phyloP scores from a whole-genome alignment of 148 eudicot genomes.

The Vaccinium corymbosum region DNA sequence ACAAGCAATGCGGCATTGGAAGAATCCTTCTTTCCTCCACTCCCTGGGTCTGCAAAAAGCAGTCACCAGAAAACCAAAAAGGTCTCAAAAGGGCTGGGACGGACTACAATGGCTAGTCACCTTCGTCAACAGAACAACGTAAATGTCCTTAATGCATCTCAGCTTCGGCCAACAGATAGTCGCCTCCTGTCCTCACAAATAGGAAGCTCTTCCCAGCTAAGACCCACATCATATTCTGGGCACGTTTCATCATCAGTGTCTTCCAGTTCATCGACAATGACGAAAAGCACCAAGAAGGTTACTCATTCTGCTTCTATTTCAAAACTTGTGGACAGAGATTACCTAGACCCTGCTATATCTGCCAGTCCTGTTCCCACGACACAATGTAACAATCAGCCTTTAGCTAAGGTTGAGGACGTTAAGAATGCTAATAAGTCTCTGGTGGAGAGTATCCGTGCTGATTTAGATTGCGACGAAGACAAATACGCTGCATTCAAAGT shows the following conservation, averaged over 20 bases:
- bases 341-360: constrained; percentile 32
- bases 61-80: constrained; percentile 42
- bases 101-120: constrained; percentile 67
- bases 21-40: constrained; percentile 77
- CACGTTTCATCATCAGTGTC: constrained; percentile 32
- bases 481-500: constrained; percentile 59
- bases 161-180: constrained; percentile 37
- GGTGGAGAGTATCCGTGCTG: constrained; percentile 66
- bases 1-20: constrained; percentile 42
- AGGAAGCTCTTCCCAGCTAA: constrained; percentile 14
- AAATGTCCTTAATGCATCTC: constrained; percentile 31
- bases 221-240: constrained; percentile 22
- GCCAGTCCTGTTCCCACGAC: constrained; percentile 65
- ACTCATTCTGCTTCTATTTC: constrained; percentile 68
- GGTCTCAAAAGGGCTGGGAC: constrained; percentile 32
- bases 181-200: constrained; percentile 16
- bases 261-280: constrained; percentile 31
- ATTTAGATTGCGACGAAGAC: constrained; percentile 54
- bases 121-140: constrained; percentile 45
- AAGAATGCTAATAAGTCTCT: constrained; percentile 74
- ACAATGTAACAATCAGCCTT: constrained; percentile 30
- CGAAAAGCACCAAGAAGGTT: constrained; percentile 30
- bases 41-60: constrained; percentile 38
- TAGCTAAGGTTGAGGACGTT: constrained; percentile 39
- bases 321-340: constrained; percentile 31